Evolutionary conservation across 2,329 filamentous ascomycete species (phyloP), one percentile per base, ranked within the genome.

Genomic region (Colletotrichum lentis): DNA sequence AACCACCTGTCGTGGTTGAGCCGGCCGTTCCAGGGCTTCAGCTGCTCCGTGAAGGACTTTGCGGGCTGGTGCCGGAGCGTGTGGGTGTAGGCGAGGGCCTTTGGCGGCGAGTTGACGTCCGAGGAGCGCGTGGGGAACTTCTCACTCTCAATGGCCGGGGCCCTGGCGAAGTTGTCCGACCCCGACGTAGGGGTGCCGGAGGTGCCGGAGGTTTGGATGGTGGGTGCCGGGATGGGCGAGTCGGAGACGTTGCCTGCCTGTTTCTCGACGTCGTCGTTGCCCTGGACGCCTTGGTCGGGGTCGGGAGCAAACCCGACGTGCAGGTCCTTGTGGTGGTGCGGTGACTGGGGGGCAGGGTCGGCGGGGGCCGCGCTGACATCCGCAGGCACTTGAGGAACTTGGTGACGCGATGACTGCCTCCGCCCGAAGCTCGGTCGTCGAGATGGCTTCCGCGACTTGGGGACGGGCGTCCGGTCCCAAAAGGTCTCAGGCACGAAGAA

Each of bases 401-500:
- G 39, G 22, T 53, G 52, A 8, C 64, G 52, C 1, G 83, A 85
- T 0, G 85, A 86, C 22, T 81, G 74, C 6, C 84, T 78, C 24
- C 80, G 82, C 64, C 86, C 80, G 60, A 87, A 78, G 62, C 78
- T 79, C 1, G 83, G 82, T 22, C 83, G 76, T 66, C 77, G 81
- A 7, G 76, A 76, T 3, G 77, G 72, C 47, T 78, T 78, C 22
- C 77, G 75, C 3, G 78, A 75, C 53, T 73, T 77, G 1, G 80
- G 79, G 37, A 78, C 66, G 2, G 94, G 94, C 2, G 91, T 90
- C 55, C 95, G 85, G 77, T 97, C 94, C 95, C 95, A 98, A 72
- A 97, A 97, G 0, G 94, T 97, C 80, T 98, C 95, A 0, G 95
- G 95, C 0, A 97, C 92, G 73, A 97, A 97, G 67, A 97, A 84